phyloP scores from a whole-genome alignment of 257 asterid genomes.

The Nicotiana benthamiana region DNA sequence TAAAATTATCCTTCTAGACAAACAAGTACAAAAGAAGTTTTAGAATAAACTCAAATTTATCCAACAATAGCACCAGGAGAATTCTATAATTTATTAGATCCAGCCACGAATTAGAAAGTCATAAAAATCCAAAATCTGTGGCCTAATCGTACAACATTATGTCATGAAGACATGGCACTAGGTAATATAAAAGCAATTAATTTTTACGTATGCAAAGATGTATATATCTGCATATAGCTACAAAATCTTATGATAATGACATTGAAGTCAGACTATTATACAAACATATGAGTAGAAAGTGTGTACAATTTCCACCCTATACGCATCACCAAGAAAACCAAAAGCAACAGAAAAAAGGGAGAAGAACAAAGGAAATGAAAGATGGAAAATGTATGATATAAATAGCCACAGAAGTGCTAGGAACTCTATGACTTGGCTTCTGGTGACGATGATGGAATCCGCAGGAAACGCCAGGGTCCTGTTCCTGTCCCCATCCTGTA shows the following conservation, averaged over 20 bases:
- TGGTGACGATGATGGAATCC: constrained; percentile 9
- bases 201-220: neutral
- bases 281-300: neutral
- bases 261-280: too few relatives aligned
- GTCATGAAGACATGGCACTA: neutral
- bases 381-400: neutral
- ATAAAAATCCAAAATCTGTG: too few relatives aligned
- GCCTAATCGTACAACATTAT: neutral
- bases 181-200: neutral
- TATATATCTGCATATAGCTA: neutral
- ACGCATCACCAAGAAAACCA: too few relatives aligned
- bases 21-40: too few relatives aligned
- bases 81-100: neutral
- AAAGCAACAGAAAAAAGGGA: too few relatives aligned
- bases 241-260: neutral
- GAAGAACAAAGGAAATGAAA: neutral
- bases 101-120: neutral
- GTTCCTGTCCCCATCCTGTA: constrained; percentile 87
- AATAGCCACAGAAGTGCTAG: neutral
- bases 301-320: neutral
- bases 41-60: too few relatives aligned
- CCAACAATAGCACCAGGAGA: too few relatives aligned
- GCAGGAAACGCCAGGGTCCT: constrained; percentile 85
- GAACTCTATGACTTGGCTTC: constrained; percentile 4
- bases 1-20: neutral